Conservation (phyloP, 164 flowering plant genomes). For the Tetracentron sinense region DNA sequence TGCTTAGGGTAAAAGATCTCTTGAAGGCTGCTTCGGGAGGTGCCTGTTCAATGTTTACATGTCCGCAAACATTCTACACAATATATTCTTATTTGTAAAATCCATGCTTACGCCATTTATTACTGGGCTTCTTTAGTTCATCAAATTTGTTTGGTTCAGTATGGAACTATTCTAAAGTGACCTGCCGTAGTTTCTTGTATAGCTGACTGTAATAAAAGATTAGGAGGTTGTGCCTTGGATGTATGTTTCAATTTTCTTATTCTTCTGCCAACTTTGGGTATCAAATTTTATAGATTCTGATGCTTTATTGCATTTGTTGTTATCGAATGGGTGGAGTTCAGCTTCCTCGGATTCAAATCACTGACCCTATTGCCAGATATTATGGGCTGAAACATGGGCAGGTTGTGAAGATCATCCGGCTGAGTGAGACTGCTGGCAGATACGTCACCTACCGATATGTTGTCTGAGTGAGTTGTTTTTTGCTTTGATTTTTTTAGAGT, state of each 20-base stretch:
- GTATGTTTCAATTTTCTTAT: background rate
- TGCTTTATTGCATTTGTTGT: background rate
- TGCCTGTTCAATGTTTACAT: no score
- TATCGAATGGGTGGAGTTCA: slow-evolving; percentile 19
- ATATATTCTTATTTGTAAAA: no score
- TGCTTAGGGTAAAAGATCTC: no score
- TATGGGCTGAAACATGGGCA: slow-evolving; percentile 77
- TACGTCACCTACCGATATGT: slow-evolving; percentile 76
- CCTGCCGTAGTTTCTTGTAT: no score
- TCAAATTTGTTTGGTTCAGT: no score
- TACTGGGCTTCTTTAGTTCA: no score
- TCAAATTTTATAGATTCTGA: background rate
- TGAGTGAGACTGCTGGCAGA: slow-evolving; percentile 82
- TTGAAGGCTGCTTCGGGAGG: no score
- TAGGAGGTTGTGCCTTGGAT: no score
- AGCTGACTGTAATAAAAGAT: no score
- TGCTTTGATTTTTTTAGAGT: background rate
- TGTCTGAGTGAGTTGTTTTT: slow-evolving; percentile 37
- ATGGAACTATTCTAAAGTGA: no score
- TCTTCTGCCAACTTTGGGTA: background rate
- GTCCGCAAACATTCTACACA: no score
- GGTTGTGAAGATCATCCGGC: slow-evolving; percentile 78
- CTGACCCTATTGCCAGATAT: slow-evolving; percentile 76
- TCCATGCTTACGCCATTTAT: no score
- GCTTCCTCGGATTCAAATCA: slow-evolving; percentile 75